phyloP scores from a whole-genome alignment of 768 basidiomycete species.

The Trametes coccinea region DNA sequence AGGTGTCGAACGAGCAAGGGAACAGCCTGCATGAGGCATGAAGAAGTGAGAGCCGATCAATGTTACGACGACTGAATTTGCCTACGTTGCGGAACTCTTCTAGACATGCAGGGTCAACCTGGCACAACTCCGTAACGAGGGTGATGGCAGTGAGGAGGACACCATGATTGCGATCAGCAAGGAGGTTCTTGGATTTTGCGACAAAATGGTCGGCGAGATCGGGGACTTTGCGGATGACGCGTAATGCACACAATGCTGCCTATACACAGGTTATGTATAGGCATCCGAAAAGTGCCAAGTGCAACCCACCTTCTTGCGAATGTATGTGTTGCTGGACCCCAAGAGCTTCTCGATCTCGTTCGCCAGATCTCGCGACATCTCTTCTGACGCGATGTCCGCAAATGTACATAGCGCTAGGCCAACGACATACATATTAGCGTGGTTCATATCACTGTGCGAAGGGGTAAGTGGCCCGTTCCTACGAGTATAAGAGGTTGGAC shows the following conservation, averaged over 20 bases:
- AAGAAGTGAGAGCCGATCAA: not conserved
- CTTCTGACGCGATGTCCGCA: constrained; percentile 98
- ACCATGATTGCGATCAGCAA: constrained; percentile 96
- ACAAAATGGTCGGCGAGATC: constrained; percentile 94
- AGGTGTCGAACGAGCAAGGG: constrained; percentile 92
- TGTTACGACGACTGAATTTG: not conserved
- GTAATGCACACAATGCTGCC: constrained; percentile 94
- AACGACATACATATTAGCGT: constrained; percentile 98
- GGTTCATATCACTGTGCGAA: constrained; percentile 89
- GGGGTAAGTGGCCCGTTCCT: constrained; percentile 13
- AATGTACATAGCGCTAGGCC: constrained; percentile 97
- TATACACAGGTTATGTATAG: constrained; percentile 33
- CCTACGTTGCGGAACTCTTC: constrained; percentile 90
- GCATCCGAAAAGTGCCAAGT: not conserved
- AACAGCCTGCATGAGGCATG: constrained; percentile 64
- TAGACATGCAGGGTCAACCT: constrained; percentile 66
- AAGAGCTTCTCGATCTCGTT: constrained; percentile 98
- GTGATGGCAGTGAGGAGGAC: constrained; percentile 94
- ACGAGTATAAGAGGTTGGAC: constrained; percentile 23
- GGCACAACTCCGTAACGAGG: constrained; percentile 93
- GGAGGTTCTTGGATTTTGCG: constrained; percentile 81
- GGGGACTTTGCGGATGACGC: constrained; percentile 94
- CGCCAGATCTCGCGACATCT: constrained; percentile 97
- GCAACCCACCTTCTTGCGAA: constrained; percentile 87
- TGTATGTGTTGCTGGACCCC: constrained; percentile 97